Conservation (phyloP, 2,329 filamentous ascomycete genomes). For the Phaeosphaeriaceae sp. region DNA sequence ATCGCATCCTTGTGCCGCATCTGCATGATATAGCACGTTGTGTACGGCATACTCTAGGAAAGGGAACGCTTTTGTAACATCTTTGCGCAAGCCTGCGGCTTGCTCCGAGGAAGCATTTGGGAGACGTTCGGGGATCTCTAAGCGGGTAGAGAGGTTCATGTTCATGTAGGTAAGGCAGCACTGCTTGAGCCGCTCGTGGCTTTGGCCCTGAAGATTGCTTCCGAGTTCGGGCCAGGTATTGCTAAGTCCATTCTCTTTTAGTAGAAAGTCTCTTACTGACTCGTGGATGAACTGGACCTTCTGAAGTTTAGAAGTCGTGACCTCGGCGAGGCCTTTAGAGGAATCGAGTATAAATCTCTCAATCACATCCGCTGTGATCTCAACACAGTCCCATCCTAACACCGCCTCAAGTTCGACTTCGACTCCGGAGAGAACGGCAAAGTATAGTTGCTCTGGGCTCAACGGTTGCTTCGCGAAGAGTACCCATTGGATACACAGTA, state of each 20-base stretch:
- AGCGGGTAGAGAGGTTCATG: constrained; percentile 15
- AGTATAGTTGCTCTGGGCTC: constrained; percentile 19
- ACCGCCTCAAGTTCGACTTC: constrained; percentile 11
- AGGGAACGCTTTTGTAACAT: constrained; percentile 36
- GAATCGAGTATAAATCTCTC: constrained; percentile 26
- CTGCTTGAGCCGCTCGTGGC: constrained; percentile 12
- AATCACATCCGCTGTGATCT: constrained; percentile 15
- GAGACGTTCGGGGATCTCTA: neutral
- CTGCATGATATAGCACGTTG: constrained; percentile 52
- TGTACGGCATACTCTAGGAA: constrained; percentile 57
- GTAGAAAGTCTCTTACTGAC: constrained; percentile 27
- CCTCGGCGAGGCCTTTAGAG: constrained; percentile 32
- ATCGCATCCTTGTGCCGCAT: constrained; percentile 40
- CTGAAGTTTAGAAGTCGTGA: constrained; percentile 17
- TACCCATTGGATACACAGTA: constrained; percentile 21
- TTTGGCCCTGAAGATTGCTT: constrained; percentile 34
- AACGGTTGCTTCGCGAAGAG: neutral
- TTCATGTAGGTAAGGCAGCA: constrained; percentile 53
- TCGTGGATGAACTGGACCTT: constrained; percentile 41
- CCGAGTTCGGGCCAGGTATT: constrained; percentile 42
- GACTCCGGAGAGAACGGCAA: constrained; percentile 15
- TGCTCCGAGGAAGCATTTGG: no score
- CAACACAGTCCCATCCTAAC: constrained; percentile 16
- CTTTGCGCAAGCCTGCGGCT: no score
- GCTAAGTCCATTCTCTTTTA: constrained; percentile 43